Conservation (phyloP, 2,329 filamentous ascomycete species). For the Hypoxylon sp. region DNA sequence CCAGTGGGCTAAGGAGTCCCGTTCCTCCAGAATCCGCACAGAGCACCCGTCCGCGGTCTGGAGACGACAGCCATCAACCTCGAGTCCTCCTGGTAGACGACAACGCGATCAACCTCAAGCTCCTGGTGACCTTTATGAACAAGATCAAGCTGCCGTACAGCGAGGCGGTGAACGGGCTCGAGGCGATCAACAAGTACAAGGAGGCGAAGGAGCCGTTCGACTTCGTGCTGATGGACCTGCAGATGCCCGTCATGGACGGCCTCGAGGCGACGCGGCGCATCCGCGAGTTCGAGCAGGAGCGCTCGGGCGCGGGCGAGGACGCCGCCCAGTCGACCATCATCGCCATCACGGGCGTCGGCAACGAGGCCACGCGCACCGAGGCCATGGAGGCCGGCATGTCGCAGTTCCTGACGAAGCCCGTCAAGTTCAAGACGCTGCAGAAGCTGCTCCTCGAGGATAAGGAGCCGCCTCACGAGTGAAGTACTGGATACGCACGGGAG, state of each 20-base stretch:
- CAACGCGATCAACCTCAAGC: conserved; percentile 53
- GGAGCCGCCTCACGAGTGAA: neutral
- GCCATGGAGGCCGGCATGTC: conserved; percentile 47
- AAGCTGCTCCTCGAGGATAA: conserved; percentile 24
- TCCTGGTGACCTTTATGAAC: conserved; percentile 53
- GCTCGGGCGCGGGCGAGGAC: conserved; percentile 50
- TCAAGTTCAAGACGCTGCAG: conserved; percentile 34
- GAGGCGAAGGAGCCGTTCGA: conserved; percentile 43
- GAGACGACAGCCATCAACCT: conserved; percentile 3
- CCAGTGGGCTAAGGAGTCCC: neutral
- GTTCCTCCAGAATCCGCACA: no score
- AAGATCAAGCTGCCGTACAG: conserved; percentile 52
- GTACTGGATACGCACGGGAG: no score
- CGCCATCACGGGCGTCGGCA: conserved; percentile 61
- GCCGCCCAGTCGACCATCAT: conserved; percentile 56
- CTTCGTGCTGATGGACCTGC: conserved; percentile 57
- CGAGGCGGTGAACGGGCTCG: conserved; percentile 56
- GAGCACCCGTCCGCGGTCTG: conserved; percentile 7
- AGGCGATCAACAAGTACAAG: conserved; percentile 56
- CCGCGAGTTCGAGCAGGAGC: conserved; percentile 56
- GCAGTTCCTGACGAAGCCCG: conserved; percentile 35
- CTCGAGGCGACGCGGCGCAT: conserved; percentile 58
- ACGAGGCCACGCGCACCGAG: conserved; percentile 56
- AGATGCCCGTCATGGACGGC: conserved; percentile 64
- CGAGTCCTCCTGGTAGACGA: conserved; percentile 53